These are phyloP conservation scores for Ceratobasidium sp. DNA, from an alignment of 1,284 basidiomycete genomes.

Conservation along the genomic window DNA sequence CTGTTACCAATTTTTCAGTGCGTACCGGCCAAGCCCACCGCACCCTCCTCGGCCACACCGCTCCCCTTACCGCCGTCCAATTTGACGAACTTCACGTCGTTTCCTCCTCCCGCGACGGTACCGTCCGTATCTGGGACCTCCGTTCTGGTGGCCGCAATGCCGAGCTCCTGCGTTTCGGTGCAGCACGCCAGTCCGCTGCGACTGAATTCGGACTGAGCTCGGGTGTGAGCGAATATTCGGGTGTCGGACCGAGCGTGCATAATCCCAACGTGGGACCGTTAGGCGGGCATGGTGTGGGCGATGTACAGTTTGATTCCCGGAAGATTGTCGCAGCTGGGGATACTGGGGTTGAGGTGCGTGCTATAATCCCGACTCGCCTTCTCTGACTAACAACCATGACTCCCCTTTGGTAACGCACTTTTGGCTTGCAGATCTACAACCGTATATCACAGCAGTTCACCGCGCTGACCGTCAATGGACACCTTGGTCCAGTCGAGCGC, in stretches of 20 bases:
- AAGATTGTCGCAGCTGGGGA: conserved; percentile 96
- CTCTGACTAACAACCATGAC: conserved; percentile 1
- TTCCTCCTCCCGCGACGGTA: conserved; percentile 34
- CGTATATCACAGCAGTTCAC: conserved; percentile 92
- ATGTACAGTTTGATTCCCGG: conserved; percentile 91
- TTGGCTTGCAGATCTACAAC: conserved; percentile 83
- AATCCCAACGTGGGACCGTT: background rate
- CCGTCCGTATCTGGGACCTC: conserved; percentile 78
- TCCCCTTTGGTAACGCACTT: background rate
- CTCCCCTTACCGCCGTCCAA: conserved; percentile 92
- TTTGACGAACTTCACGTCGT: conserved; percentile 96
- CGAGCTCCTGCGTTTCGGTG: conserved; percentile 90
- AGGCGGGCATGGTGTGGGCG: conserved; percentile 21
- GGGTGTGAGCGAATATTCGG: conserved; percentile 32
- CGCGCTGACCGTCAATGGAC: conserved; percentile 87
- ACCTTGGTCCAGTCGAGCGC: conserved; percentile 88
- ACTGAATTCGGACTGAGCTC: conserved; percentile 32
- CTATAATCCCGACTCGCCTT: background rate
- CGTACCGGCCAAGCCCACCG: conserved; percentile 97
- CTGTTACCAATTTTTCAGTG: conserved; percentile 64
- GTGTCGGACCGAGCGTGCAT: background rate
- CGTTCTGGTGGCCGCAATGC: conserved; percentile 82
- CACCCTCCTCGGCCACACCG: conserved; percentile 93
- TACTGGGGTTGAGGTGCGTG: conserved; percentile 85
- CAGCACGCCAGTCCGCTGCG: background rate